Percentiles rank a stretch among this genome's conserved stretches.
Conservation (phyloP, 2,329 filamentous ascomycete species). For the Colletotrichum higginsianum region DNA sequence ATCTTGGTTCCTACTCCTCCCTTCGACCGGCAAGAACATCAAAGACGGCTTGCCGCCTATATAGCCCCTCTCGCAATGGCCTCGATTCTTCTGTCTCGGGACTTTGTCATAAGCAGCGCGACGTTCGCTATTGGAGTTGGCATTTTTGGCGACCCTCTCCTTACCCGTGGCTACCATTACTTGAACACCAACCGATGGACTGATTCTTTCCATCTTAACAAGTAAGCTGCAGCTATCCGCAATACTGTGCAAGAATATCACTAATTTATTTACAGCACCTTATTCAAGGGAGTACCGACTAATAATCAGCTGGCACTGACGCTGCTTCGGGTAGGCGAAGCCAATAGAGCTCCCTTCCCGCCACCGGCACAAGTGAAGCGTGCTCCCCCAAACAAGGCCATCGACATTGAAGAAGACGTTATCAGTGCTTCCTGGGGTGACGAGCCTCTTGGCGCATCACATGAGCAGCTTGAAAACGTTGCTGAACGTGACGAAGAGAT, state of each 20-base stretch:
- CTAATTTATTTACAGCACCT: slow-evolving; percentile 60
- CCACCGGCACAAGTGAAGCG: slow-evolving; percentile 45
- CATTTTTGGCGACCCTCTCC: slow-evolving; percentile 77
- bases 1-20: slow-evolving; percentile 42
- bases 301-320: slow-evolving; percentile 79
- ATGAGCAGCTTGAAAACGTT: background rate
- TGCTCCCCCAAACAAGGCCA: background rate
- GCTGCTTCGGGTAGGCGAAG: slow-evolving; percentile 76
- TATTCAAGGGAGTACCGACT: slow-evolving; percentile 78
- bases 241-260: accelerated
- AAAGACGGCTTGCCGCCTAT: background rate
- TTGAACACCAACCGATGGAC: background rate
- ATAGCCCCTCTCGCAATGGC: background rate
- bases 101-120: slow-evolving; percentile 66
- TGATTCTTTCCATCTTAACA: slow-evolving; percentile 13
- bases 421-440: slow-evolving; percentile 23
- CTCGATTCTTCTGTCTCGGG: slow-evolving; percentile 55
- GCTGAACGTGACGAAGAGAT: slow-evolving; percentile 1
- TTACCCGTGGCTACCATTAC: slow-evolving; percentile 58
- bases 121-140: slow-evolving; percentile 71
- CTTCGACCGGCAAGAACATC: slow-evolving; percentile 39
- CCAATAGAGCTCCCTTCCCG: slow-evolving; percentile 76
- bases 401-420: background rate
- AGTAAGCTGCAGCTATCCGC: background rate
- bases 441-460: slow-evolving; percentile 20